Percentiles rank a stretch among this genome's conserved stretches.
Evolutionary conservation across 345 rosid species (phyloP).

Genomic region (Schrenkiella parvula): DNA sequence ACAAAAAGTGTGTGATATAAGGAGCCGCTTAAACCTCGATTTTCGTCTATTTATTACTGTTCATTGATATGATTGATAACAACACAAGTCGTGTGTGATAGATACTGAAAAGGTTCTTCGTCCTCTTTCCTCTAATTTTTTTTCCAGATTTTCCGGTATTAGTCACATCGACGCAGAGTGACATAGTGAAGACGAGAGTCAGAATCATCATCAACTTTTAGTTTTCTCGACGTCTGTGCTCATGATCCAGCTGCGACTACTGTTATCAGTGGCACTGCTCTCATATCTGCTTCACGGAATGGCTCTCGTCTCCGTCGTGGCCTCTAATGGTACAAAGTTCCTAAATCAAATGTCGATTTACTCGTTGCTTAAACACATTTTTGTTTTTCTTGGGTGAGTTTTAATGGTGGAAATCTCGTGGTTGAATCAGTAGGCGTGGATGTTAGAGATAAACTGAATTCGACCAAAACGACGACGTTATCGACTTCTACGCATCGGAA

Average conservation of each 20-base stretch:
- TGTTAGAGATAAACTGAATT: background rate
- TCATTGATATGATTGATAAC: constrained; percentile 32
- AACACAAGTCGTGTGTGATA: constrained; percentile 5
- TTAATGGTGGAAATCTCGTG: background rate
- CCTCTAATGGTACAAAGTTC: background rate
- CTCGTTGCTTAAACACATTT: background rate
- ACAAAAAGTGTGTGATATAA: background rate
- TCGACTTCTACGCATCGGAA: constrained; percentile 42
- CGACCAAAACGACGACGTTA: constrained; percentile 9
- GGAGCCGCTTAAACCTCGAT: background rate
- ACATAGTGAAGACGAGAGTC: background rate
- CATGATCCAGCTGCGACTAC: constrained; percentile 22
- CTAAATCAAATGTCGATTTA: background rate
- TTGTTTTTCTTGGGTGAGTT: background rate
- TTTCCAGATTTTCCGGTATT: constrained; percentile 10
- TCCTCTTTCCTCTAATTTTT: constrained; percentile 19
- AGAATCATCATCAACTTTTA: background rate
- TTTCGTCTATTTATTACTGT: constrained; percentile 3
- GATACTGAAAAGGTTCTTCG: background rate
- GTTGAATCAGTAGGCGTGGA: constrained; percentile 11
- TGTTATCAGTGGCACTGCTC: background rate
- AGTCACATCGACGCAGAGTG: constrained; percentile 2
- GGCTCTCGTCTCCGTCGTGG: constrained; percentile 6
- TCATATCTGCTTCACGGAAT: constrained; percentile 6
- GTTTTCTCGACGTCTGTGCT: background rate